A percentile compares a stretch with the other conserved stretches of the same genome.
Conservation (phyloP, 106 monocot species). For the Phalaenopsis aphrodite region DNA sequence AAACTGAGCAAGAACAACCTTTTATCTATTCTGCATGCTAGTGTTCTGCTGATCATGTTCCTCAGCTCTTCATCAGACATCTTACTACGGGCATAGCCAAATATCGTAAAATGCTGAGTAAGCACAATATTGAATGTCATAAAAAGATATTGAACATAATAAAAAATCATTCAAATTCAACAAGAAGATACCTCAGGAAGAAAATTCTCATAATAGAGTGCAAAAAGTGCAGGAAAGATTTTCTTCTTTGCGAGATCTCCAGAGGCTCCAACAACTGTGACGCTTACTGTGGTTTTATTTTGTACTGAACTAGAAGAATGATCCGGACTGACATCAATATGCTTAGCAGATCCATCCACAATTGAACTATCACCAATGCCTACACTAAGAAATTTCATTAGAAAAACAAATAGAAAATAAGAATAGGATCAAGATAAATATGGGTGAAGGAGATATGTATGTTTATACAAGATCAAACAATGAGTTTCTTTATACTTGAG, state of each 20-base stretch:
- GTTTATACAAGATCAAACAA: no score
- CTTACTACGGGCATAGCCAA: conserved; percentile 85
- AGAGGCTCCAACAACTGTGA: conserved; percentile 87
- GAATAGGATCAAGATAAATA: no score
- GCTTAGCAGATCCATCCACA: conserved; percentile 15
- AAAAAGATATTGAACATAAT: background rate
- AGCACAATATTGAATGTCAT: background rate
- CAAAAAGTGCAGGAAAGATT: conserved; percentile 91
- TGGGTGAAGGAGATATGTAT: no score
- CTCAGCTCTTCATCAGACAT: conserved; percentile 73
- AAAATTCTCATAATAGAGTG: conserved; percentile 69
- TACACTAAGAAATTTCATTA: conserved; percentile 6
- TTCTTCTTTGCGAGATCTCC: conserved; percentile 98
- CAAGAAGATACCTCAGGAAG: conserved; percentile 57
- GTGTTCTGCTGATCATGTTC: conserved; percentile 54
- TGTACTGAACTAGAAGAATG: conserved; percentile 12
- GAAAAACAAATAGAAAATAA: no score
- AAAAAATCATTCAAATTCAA: background rate
- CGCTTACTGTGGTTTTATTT: conserved; percentile 47
- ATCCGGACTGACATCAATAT: background rate
- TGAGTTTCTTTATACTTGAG: no score
- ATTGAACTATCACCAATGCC: conserved; percentile 15
- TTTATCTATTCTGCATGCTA: conserved; percentile 74
- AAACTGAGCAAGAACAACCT: conserved; percentile 22
- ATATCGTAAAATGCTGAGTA: conserved; percentile 80